Evolutionary conservation across 73 alveolate genomes (phyloP).

Genomic region (Paramecium octaurelia): DNA sequence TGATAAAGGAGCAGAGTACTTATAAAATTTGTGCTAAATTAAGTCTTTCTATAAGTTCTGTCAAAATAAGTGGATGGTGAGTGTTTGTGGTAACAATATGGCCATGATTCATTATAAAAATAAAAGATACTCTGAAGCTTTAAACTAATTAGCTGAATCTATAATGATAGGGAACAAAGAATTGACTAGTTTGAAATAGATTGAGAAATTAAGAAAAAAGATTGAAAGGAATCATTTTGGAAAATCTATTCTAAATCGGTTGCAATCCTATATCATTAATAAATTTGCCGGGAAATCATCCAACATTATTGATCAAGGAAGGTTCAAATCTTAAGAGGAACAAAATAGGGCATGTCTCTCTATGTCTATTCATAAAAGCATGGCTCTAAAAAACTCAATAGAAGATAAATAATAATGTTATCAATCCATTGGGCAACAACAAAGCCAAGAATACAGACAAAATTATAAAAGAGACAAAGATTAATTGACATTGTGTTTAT

Average conservation of each 20-base stretch:
- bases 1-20: neutral
- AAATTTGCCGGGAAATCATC: slow-evolving; percentile 4
- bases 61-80: neutral
- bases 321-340: neutral
- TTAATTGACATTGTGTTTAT: neutral
- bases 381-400: neutral
- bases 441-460: neutral
- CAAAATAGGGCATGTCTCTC: neutral
- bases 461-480: neutral
- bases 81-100: slow-evolving; percentile 26
- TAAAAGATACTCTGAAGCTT: slow-evolving; percentile 15
- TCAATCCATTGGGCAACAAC: neutral
- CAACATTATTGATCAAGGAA: neutral
- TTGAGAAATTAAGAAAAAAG: neutral
- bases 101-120: slow-evolving; percentile 3
- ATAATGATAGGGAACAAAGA: neutral
- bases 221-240: neutral
- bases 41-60: neutral
- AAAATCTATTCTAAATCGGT: neutral
- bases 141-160: slow-evolving; percentile 22
- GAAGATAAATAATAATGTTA: neutral
- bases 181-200: neutral
- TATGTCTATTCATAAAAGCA: neutral
- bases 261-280: neutral
- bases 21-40: neutral